Base-by-base conservation (phyloP, 2,329 filamentous ascomycete species). In the Macrophomina phaseolina region DNA sequence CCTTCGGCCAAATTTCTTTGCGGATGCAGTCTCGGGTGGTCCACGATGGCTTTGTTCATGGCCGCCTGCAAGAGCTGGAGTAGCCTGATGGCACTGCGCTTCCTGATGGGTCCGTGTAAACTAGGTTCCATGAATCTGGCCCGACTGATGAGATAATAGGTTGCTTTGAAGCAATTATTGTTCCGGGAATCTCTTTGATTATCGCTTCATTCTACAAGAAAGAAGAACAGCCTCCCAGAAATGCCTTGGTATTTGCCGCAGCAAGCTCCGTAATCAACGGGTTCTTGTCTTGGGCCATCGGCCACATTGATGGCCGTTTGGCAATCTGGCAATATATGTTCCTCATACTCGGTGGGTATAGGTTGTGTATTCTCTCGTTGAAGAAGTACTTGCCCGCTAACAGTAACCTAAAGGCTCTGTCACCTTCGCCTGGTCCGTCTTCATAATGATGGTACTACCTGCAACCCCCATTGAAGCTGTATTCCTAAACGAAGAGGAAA, bases 191-290 rank as follows among this genome's bases (percentile, higher is more conserved):
- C 23, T 77, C 76, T 4, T 71, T 79, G 34, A 73, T 80, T 42
- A 72, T 80, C 46, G 75, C 77, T 5, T 75, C 73, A 3, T 80
- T 80, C 67, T 80, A 80, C 66, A 78, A 75, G 65, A 80, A 79
- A 40, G 69, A 73, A 5, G 78, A 79, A 52, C 77, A 78, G 5
- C 61, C 61, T 45, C 61, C 75, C 18, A 71, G 77, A n/a, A 78
- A 77, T 58, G 76, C 76, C 5, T 68, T 80, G 34, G 75, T 78
- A 0, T 79, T 80, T 63, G 76, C 77, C 7, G 78, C 78, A 46
- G 74, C 76, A 42, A 75, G 74, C 5, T 72, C 71, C 2, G 69
- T 74, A 4, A 67, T 74, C 53, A 73, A 73, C 55, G 72, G 73
- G 30, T 73, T 74, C 46, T 70, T 74, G 42, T 70, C 71, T 52